Base-by-base conservation (phyloP, 2,329 filamentous ascomycete genomes). In the Fusarium tricinctum region DNA sequence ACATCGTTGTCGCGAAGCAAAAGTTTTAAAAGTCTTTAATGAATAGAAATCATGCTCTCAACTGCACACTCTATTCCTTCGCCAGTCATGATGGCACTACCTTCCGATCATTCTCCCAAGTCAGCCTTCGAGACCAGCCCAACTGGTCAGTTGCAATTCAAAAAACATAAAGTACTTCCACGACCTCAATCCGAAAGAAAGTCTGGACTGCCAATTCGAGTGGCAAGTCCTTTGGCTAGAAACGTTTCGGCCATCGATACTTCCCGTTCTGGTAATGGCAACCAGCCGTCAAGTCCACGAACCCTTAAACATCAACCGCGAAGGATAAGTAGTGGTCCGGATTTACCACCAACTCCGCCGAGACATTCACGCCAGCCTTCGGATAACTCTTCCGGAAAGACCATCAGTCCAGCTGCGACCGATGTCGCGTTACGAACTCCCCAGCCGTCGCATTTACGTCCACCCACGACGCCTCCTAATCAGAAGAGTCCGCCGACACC, bases 401-500 rank as follows among this genome's bases (percentile, higher is more conserved):
- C 80, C 15, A 81, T 82, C 9, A 85, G 78, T 60, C 80, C 81
- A 38, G 79, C 79, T 15, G 76, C 76, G 43, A 75, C 77, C 39
- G 79, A 79, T 53, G 80, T 75, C 60, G 76, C 78, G 33, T 73
- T 78, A 57, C 78, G 76, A 56, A 82, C 80, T 68, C 74, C 78
- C 49, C 77, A 81, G 53, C 78, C 78, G 64, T 76, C 78, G 43
- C 76, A 78, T 53, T 74, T 75, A 48, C 80, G 78, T 55, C 74
- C 82, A 12, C 85, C 85, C n/a, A 81, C 82, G 55, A 92, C 90
- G 7, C 89, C 90, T 49, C 85, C 88, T 28, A 87, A 88, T 68
- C 87, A 90, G 68, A 85, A 85, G 73, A 92, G 88, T 71, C 90
- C 90, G 17, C 91, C 90, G 32, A 94, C 91, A 5, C 92, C 91